phyloP scores from a whole-genome alignment of 2,329 filamentous ascomycete species.

The Paradendryphiella salina region DNA sequence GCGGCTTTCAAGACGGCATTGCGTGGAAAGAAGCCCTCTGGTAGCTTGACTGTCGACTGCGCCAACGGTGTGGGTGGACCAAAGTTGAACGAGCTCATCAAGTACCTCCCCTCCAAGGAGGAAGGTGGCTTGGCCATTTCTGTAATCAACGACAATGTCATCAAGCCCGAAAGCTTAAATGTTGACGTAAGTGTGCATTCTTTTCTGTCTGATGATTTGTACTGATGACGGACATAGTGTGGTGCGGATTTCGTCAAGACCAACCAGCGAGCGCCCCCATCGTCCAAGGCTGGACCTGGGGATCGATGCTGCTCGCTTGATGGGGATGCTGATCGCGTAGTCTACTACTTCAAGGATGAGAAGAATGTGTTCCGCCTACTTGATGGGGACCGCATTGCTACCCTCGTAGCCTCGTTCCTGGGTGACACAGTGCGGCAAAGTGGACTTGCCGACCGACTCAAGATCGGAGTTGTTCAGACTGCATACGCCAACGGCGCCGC shows the following conservation, averaged over 20 bases:
- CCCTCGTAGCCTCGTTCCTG: conserved; percentile 90
- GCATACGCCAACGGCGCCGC: conserved; percentile 96
- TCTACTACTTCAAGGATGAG: conserved; percentile 90
- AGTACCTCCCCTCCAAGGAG: conserved; percentile 70
- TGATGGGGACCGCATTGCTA: conserved; percentile 95
- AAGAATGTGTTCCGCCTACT: conserved; percentile 86
- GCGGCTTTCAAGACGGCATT: conserved; percentile 84
- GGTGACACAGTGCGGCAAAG: conserved; percentile 82
- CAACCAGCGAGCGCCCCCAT: conserved; percentile 84
- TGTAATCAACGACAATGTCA: conserved; percentile 89
- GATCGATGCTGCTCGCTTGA: conserved; percentile 89
- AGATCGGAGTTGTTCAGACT: conserved; percentile 93
- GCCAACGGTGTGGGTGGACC: conserved; percentile 96
- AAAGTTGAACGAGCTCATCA: conserved; percentile 83
- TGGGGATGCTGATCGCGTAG: conserved; percentile 91
- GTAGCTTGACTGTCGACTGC: conserved; percentile 83
- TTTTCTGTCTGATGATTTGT: neutral
- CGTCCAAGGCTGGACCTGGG: conserved; percentile 73
- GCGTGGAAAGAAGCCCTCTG: conserved; percentile 69
- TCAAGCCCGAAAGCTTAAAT: conserved; percentile 87
- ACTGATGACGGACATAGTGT: conserved; percentile 58
- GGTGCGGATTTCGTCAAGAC: conserved; percentile 98
- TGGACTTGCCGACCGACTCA: conserved; percentile 76
- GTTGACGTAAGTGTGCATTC: conserved; percentile 65
- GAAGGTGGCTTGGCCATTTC: conserved; percentile 73